Evolutionary conservation across 1,139 yeast species (phyloP), one percentile per base, ranked within the genome.

Genomic region (Nakaseomyces kungkrabaensis): DNA sequence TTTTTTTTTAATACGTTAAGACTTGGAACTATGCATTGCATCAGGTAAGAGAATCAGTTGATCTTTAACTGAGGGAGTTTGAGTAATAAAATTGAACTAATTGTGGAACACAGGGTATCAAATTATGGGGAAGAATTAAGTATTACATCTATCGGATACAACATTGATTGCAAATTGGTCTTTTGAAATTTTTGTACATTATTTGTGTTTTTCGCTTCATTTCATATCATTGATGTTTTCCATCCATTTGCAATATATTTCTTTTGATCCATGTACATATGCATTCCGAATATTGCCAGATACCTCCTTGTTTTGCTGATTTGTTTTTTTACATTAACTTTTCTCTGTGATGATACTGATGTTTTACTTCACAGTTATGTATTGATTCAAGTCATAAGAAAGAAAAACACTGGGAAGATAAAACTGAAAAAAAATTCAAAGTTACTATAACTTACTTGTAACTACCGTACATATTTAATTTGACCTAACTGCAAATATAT

Each of bases 401-500:
- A 17, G 22, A 17, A 17, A 17, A 17, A 17, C 22, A 17, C 4
- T 4, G 36, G 36, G 7, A 33, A 33, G 13, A 5, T 17, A 36
- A 17, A 17, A 7, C 22, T 17, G 22, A 36, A 36, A 10, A 36
- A 6, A 36, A 10, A 36, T 5, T 36, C 5, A 36, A 36, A 6
- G 38, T 36, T 36, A 36, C 38, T 36, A 25, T 36, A 36, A 17
- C 10, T 33, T 33, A 33, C 36, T 17, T 36, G 42, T 38, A 25
- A 25, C 42, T 37, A 25, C 13, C 42, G 42, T 38, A 38, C 42
- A 38, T 38, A 38, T 38, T 25, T 38, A 25, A 38, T 11, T 26
- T 25, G 42, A 38, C 29, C 29, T 17, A 31, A 24, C 42, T 38
- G 42, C 42, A 38, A 38, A 38, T 38, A 38, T 38, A 38, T 38